Evolutionary conservation across 2,329 filamentous ascomycete genomes (phyloP), one percentile per base, ranked within the genome.

Genomic region (Ascosphaera pollenicola): DNA sequence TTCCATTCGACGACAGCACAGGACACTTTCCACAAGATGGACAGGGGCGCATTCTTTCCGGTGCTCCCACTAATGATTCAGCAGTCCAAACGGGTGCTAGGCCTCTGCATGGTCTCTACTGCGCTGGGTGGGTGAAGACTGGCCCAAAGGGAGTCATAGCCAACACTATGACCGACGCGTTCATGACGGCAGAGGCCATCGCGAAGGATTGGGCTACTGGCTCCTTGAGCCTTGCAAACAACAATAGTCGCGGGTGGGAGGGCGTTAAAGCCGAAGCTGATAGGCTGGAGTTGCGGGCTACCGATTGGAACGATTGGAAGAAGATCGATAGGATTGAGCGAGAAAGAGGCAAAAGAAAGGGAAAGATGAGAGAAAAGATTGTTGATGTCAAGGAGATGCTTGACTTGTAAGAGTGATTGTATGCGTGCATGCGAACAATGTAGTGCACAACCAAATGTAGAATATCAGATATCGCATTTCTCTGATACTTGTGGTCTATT

Each of bases 101-200:
- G 43, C 52, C 70, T 54, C 50, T 79, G 0, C 72, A 76, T 0
- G 83, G 87, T 0, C 57, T 93, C 19, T 98, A 98, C 59, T 92
- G 84, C 46, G 80, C 87, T 13, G 89, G 89, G 0, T 98, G 89
- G 89, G 84, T 94, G 8, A 95, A 95, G 61, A 72, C 78, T 28
- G 89, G 89, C 0, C 87, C 89, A 0, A 94, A 84, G 0, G 89
- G 89, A 2, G 85, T 95, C 3, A 98, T 98, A 54, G 87, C 87
- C 1, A 84, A 78, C 21, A 98, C 89, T 0, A 92, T 98, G 83
- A 73, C 78, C 43, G 89, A 98, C 54, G 87, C 89, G 0, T 98
- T 95, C 50, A 69, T 71, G 7, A 93, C 84, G 1, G 89, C 75
- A 1, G 85, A 94, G 52, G 73, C 78, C 2, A 79, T 98, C 44